These are phyloP conservation scores for Cystobasidium slooffiae DNA, from an alignment of 1,284 basidiomycete species.

Conservation along the genomic window DNA sequence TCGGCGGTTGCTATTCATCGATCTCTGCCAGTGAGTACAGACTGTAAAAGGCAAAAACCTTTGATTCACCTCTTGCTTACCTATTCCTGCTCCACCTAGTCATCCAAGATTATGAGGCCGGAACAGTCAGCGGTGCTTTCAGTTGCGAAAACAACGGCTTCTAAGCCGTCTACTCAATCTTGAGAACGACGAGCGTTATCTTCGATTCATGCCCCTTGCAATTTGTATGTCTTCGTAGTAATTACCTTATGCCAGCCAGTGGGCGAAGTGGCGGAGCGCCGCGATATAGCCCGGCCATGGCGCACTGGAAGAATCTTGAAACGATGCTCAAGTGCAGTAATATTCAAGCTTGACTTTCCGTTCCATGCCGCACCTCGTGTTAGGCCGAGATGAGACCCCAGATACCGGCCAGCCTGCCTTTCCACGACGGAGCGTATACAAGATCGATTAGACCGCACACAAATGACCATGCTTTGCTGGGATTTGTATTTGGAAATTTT, in stretches of 20 bases:
- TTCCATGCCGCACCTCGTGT: too few species aligned
- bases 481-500: slow-evolving; percentile 13
- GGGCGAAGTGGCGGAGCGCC: too few species aligned
- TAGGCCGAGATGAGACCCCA: slow-evolving; percentile 1
- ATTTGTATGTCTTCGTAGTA: too few species aligned
- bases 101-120: slow-evolving; percentile 24
- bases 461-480: slow-evolving; percentile 24
- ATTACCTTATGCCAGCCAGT: too few species aligned
- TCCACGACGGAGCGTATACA: slow-evolving; percentile 26
- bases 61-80: not conserved
- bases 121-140: slow-evolving; percentile 40
- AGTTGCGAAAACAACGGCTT: slow-evolving; percentile 43
- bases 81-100: not conserved
- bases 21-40: slow-evolving; percentile 32
- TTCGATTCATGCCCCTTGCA: too few species aligned
- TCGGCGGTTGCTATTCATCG: slow-evolving; percentile 29
- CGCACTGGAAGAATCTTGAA: too few species aligned
- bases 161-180: not conserved
- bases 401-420: slow-evolving; percentile 17
- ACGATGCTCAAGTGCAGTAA: too few species aligned
- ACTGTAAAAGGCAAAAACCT: not conserved
- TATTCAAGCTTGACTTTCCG: too few species aligned
- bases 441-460: slow-evolving; percentile 30
- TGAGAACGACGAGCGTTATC: not conserved
- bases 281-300: too few species aligned